Percentiles rank a stretch among this genome's conserved stretches.
These are phyloP conservation scores for Rhodotorula sp. DNA, from an alignment of 1,284 basidiomycete species.

Conservation along the genomic window DNA sequence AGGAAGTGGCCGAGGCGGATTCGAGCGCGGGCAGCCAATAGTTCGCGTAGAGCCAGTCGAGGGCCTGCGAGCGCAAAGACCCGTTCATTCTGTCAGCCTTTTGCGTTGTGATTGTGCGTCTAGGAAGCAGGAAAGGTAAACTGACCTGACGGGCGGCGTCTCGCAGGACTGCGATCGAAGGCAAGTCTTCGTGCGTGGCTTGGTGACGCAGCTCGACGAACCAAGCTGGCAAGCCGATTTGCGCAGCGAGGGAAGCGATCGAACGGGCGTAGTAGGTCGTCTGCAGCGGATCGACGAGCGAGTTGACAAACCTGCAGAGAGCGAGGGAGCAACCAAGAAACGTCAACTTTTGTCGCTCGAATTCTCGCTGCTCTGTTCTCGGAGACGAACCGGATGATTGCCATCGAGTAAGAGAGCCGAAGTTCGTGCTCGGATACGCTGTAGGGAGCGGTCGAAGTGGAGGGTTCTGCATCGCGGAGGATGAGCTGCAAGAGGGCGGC, in stretches of 20 bases:
- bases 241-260: slow-evolving; percentile 80
- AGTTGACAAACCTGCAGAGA: slow-evolving; percentile 70
- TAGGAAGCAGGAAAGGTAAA: background rate
- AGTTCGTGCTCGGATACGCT: slow-evolving; percentile 23
- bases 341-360: background rate
- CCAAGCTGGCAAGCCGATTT: slow-evolving; percentile 81
- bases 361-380: too few species aligned
- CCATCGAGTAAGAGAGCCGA: slow-evolving; percentile 66
- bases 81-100: too few species aligned
- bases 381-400: slow-evolving; percentile 57
- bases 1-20: slow-evolving; percentile 47
- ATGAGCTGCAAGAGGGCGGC: slow-evolving; percentile 38
- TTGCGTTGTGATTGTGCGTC: background rate
- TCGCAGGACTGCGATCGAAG: slow-evolving; percentile 74
- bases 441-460: slow-evolving; percentile 1
- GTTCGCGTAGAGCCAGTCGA: slow-evolving; percentile 74
- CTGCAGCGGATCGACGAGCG: slow-evolving; percentile 90
- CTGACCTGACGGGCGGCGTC: slow-evolving; percentile 60
- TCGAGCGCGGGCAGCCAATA: slow-evolving; percentile 60
- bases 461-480: slow-evolving; percentile 28
- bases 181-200: slow-evolving; percentile 93
- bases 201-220: slow-evolving; percentile 93
- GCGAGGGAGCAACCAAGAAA: background rate
- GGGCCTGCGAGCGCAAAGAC: slow-evolving; percentile 55
- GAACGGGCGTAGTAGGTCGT: slow-evolving; percentile 79